These are phyloP conservation scores for Rhynchospora tenuis DNA, from an alignment of 176 grass and related monocot genomes.

Conservation along the genomic window DNA sequence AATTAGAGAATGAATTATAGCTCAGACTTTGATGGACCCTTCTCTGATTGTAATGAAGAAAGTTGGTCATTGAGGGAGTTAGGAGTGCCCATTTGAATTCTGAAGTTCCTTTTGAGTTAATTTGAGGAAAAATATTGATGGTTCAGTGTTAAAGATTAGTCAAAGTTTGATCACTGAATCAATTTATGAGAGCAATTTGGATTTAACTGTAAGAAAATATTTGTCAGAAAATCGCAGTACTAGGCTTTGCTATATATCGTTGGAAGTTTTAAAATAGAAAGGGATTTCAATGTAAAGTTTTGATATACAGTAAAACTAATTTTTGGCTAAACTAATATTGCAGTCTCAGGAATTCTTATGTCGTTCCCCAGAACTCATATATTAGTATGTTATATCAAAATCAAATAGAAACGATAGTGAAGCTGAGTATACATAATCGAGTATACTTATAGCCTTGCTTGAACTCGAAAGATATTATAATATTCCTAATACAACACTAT, in stretches of 20 bases:
- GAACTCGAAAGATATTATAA: not conserved
- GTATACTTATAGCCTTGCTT: too few species aligned
- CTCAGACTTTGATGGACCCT: not conserved
- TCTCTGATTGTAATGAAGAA: slow-evolving; percentile 1
- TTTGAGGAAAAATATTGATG: not conserved
- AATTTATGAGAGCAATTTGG: slow-evolving; percentile 1
- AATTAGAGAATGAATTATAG: slow-evolving; percentile 13
- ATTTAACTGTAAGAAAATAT: too few species aligned
- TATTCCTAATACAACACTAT: not conserved
- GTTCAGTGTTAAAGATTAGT: not conserved
- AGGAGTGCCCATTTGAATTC: not conserved
- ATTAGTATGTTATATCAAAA: not conserved
- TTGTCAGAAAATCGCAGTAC: not conserved
- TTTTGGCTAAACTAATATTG: not conserved
- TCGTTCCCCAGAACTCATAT: too few species aligned
- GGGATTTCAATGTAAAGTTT: too few species aligned
- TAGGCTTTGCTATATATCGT: not conserved
- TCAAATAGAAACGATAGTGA: not conserved
- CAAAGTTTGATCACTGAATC: not conserved
- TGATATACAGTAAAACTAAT: too few species aligned
- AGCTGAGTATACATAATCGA: too few species aligned
- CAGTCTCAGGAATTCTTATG: not conserved
- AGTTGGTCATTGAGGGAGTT: not conserved
- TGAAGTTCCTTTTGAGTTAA: not conserved
- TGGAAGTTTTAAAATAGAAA: too few species aligned